Conservation (phyloP, 768 basidiomycete species). For the Nevesoporus exiguus region DNA sequence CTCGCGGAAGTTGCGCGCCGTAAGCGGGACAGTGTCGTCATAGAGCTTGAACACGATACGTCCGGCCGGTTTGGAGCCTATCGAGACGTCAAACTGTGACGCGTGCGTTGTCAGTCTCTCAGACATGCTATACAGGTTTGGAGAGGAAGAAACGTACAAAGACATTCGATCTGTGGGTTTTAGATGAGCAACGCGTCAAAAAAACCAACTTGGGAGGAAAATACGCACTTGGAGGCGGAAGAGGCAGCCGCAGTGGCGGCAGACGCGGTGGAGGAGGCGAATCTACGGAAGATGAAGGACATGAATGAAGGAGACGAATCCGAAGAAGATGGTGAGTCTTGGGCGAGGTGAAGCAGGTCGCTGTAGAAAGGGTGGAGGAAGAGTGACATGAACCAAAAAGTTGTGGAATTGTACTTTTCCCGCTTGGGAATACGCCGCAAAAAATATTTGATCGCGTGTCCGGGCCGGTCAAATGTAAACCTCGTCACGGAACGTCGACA, state of each 20-base stretch:
- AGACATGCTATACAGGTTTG: background rate
- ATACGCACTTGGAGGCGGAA: constrained; percentile 15
- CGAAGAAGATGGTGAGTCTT: constrained; percentile 9
- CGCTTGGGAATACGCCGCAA: too few relatives aligned
- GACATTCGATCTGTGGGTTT: constrained; percentile 18
- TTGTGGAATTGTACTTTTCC: too few relatives aligned
- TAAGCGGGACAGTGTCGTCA: constrained; percentile 80
- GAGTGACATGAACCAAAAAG: constrained; percentile 11
- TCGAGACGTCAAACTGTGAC: constrained; percentile 60
- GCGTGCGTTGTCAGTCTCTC: background rate
- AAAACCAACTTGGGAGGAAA: background rate
- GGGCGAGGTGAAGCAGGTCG: constrained; percentile 18
- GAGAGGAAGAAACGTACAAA: constrained; percentile 31
- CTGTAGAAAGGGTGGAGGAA: constrained; percentile 25
- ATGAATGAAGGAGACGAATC: constrained; percentile 32
- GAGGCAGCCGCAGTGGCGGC: constrained; percentile 15
- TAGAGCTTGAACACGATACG: constrained; percentile 81
- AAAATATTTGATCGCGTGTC: background rate
- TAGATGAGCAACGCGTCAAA: constrained; percentile 2
- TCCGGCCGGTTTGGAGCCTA: constrained; percentile 57
- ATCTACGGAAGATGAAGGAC: constrained; percentile 51
- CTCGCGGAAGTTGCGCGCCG: constrained; percentile 77
- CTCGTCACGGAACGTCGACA: too few relatives aligned
- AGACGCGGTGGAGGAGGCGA: constrained; percentile 47
- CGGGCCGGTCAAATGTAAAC: too few relatives aligned